Conservation (phyloP, 202 grass and related monocot species). For the Panicum virgatum region DNA sequence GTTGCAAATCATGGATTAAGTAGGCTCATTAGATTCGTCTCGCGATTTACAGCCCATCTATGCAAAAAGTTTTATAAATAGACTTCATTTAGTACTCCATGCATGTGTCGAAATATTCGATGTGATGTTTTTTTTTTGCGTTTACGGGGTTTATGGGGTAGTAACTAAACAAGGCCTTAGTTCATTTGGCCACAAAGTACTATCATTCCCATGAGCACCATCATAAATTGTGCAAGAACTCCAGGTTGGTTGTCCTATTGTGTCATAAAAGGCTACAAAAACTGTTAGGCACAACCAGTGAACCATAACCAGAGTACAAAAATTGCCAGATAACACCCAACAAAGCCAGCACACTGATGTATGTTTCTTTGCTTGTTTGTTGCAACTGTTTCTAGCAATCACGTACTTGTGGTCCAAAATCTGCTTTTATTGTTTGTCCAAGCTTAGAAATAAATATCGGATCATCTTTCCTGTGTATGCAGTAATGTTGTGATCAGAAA, state of each 20-base stretch:
- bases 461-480: constrained; percentile 46
- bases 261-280: constrained; percentile 22
- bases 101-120: too few species aligned
- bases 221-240: constrained; percentile 21
- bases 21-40: too few species aligned
- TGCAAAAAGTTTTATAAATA: too few species aligned
- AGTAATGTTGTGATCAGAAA: constrained; percentile 87
- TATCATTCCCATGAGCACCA: constrained; percentile 10
- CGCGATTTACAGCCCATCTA: too few species aligned
- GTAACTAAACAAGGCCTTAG: too few species aligned
- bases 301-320: constrained; percentile 27
- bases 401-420: constrained; percentile 34
- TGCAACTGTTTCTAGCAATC: constrained; percentile 35
- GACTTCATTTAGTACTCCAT: too few species aligned
- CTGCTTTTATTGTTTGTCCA: constrained; percentile 29
- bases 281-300: constrained; percentile 22
- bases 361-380: constrained; percentile 27
- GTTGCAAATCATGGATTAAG: too few species aligned
- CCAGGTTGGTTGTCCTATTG: constrained; percentile 27
- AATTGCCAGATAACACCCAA: constrained; percentile 26
- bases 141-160: too few species aligned
- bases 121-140: too few species aligned
- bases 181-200: constrained; percentile 6
- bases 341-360: constrained; percentile 27
- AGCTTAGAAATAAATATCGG: constrained; percentile 34